Percentiles rank a stretch among this genome's conserved stretches.
phyloP scores from a whole-genome alignment of 1,139 yeast genomes.

The Pichia sp. region DNA sequence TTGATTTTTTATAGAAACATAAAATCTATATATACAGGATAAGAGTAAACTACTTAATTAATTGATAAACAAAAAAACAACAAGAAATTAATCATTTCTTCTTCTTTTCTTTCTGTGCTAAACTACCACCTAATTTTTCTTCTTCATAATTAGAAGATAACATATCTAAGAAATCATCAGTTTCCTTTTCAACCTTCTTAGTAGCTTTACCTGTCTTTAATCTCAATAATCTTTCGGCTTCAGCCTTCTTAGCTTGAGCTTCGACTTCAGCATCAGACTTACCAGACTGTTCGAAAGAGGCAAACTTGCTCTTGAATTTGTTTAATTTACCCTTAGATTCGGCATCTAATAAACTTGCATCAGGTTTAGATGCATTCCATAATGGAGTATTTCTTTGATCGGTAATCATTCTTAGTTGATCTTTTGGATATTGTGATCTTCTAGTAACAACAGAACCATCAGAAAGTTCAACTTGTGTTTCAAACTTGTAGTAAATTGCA shows the following conservation, averaged over 20 bases:
- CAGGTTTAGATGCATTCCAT: constrained; percentile 86
- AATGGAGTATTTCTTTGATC: constrained; percentile 82
- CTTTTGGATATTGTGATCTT: constrained; percentile 83
- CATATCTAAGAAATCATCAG: constrained; percentile 29
- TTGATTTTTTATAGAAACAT: neutral
- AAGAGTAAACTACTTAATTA: neutral
- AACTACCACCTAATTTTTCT: constrained; percentile 30
- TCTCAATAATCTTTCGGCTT: constrained; percentile 24
- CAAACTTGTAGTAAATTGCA: constrained; percentile 84
- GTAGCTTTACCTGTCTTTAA: constrained; percentile 25
- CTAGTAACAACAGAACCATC: constrained; percentile 88
- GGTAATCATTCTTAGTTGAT: constrained; percentile 74
- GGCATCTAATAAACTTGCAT: constrained; percentile 66
- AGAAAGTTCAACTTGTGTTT: constrained; percentile 77
- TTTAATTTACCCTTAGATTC: constrained; percentile 82
- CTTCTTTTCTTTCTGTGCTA: constrained; percentile 29
- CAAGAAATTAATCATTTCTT: constrained; percentile 23
- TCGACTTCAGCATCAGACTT: constrained; percentile 28
- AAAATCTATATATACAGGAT: neutral
- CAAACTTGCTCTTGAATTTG: constrained; percentile 73
- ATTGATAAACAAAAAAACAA: neutral
- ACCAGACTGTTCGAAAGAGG: constrained; percentile 43
- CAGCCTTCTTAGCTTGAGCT: constrained; percentile 23
- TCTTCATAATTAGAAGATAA: constrained; percentile 30
- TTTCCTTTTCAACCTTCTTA: constrained; percentile 22